Conservation (phyloP, 208 protist species). For the Leishmania arabica region DNA sequence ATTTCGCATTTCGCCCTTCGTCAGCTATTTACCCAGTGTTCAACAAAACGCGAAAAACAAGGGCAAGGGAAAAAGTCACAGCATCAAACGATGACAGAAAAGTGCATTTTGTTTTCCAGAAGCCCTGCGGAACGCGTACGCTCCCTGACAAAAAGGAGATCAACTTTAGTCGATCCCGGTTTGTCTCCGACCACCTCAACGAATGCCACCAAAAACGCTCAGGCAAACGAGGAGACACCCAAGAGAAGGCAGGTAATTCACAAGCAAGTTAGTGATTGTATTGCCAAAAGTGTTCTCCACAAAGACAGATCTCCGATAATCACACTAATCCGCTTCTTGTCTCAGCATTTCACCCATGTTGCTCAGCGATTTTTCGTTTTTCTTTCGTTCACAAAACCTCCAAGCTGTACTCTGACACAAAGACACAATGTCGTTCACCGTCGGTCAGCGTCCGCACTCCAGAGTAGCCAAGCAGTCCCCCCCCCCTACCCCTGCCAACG, state of each 20-base stretch:
- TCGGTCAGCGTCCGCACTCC: too few species aligned
- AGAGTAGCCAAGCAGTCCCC: too few species aligned
- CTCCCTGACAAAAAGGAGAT: background rate
- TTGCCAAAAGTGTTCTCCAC: background rate
- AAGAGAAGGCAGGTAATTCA: background rate
- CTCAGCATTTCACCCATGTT: too few species aligned
- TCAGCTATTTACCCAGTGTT: background rate
- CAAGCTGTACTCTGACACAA: too few species aligned
- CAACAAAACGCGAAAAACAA: background rate
- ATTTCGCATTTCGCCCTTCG: constrained; percentile 21
- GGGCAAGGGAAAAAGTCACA: background rate
- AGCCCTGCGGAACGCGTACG: background rate
- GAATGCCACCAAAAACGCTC: background rate
- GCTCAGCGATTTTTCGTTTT: too few species aligned
- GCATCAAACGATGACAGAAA: background rate
- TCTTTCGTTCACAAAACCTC: too few species aligned
- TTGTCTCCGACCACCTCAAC: background rate
- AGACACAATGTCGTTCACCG: too few species aligned
- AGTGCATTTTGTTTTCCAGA: background rate
- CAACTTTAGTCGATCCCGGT: too few species aligned
- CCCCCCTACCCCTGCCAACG: background rate
- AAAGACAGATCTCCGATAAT: too few species aligned
- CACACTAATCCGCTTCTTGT: too few species aligned
- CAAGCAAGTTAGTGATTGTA: background rate
- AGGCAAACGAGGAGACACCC: background rate